These are phyloP conservation scores for Mytilinidion resinicola DNA, from an alignment of 495 filamentous ascomycete species.

Conservation along the genomic window DNA sequence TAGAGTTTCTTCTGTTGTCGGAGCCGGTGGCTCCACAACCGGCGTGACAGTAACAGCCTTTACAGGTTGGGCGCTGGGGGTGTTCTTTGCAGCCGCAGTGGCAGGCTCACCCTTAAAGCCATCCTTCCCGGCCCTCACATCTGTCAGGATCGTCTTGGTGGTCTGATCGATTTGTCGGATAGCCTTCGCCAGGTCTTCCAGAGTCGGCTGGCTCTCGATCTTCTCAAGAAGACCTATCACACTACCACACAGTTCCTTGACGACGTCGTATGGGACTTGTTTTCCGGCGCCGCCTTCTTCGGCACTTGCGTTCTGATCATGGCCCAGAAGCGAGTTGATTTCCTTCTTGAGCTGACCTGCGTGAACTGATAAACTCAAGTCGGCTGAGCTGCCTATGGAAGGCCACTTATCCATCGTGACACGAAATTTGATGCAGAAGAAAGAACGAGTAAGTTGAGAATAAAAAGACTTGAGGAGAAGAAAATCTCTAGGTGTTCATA, in stretches of 20 bases:
- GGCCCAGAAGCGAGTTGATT: background rate
- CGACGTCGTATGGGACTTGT: slow-evolving; percentile 2
- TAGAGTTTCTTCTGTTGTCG: background rate
- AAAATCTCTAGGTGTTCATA: too few species aligned
- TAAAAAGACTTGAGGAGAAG: too few species aligned
- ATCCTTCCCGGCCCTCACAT: background rate
- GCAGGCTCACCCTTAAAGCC: background rate
- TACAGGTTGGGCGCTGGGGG: background rate
- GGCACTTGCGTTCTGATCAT: background rate
- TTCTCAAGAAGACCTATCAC: slow-evolving; percentile 2
- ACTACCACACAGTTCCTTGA: slow-evolving; percentile 1
- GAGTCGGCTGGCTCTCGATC: slow-evolving; percentile 5
- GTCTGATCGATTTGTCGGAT: slow-evolving; percentile 10
- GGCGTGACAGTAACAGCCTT: background rate
- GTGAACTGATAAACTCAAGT: background rate
- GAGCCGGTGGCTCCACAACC: too few species aligned
- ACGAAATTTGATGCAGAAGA: too few species aligned
- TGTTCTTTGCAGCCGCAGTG: background rate
- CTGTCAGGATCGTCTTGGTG: slow-evolving; percentile 7
- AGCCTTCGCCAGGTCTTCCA: slow-evolving; percentile 8
- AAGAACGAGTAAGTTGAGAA: too few species aligned
- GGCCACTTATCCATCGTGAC: background rate
- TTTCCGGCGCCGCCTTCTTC: background rate
- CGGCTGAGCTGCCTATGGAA: background rate
- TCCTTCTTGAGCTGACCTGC: background rate